phyloP scores from a whole-genome alignment of 768 basidiomycete species.

The Collybiopsis confluens region DNA sequence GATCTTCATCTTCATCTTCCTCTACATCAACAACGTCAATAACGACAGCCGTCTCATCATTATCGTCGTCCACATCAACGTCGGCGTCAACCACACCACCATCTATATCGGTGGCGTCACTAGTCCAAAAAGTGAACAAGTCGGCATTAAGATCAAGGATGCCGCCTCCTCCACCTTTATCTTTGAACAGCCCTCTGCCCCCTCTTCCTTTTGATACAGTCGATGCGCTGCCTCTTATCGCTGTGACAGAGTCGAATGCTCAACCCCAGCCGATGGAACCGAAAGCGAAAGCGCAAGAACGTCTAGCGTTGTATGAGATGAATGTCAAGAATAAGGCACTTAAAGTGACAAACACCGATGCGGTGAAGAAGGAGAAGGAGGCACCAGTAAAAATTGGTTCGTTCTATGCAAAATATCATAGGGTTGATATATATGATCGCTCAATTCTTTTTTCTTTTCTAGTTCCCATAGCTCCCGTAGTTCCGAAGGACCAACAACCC shows the following conservation, averaged over 20 bases:
- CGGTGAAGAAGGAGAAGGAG: not conserved
- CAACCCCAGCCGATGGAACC: no score
- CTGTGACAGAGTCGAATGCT: not conserved
- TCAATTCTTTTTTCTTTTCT: no score
- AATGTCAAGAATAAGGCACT: not conserved
- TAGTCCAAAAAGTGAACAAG: not conserved
- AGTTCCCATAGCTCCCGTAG: no score
- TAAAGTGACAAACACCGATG: not conserved
- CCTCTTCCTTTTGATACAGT: not conserved
- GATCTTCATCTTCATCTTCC: not conserved
- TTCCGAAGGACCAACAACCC: no score
- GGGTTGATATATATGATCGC: no score
- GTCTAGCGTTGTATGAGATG: no score
- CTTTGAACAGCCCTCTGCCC: conserved; percentile 3
- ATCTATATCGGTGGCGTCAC: not conserved
- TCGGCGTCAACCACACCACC: not conserved
- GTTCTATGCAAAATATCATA: no score
- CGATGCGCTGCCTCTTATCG: not conserved
- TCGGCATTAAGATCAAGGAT: not conserved
- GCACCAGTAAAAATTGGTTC: no score
- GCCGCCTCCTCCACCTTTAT: conserved; percentile 7
- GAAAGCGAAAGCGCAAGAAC: no score
- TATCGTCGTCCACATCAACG: not conserved
- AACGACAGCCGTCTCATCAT: no score
- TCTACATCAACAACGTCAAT: not conserved